Evolutionary conservation across 2,329 filamentous ascomycete species (phyloP).

Genomic region (Aspergillus aculeatus): DNA sequence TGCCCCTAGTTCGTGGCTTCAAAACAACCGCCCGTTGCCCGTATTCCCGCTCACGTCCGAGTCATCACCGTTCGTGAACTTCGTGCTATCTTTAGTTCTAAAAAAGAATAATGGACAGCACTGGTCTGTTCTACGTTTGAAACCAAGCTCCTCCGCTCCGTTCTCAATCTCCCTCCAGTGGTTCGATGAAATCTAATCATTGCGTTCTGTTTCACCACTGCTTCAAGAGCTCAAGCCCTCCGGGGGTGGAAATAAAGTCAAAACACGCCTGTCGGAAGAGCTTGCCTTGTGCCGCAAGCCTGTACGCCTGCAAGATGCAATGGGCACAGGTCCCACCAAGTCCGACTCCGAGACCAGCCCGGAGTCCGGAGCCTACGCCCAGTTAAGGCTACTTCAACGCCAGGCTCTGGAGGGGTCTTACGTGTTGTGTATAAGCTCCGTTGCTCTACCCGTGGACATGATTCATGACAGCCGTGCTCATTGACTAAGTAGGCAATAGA

Average conservation of each 20-base stretch:
- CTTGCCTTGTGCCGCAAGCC: not conserved
- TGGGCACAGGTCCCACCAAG: constrained; percentile 1
- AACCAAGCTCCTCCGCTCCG: constrained; percentile 10
- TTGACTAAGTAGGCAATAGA: constrained; percentile 1
- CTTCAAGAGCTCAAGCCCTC: constrained; percentile 15
- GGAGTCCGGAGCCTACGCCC: constrained; percentile 6
- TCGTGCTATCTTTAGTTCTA: not conserved
- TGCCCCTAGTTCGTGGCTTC: not conserved
- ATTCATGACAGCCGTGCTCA: not conserved
- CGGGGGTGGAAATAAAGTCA: constrained; percentile 14
- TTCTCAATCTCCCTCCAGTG: constrained; percentile 10
- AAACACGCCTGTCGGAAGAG: not conserved
- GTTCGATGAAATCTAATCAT: constrained; percentile 8
- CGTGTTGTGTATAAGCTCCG: constrained; percentile 7
- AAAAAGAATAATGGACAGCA: not conserved
- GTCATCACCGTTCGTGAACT: too few relatives aligned
- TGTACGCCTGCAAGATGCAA: constrained; percentile 8
- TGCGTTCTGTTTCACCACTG: constrained; percentile 23
- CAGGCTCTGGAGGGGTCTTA: constrained; percentile 6
- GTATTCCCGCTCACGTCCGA: too few relatives aligned
- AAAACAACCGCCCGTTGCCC: not conserved
- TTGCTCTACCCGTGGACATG: not conserved
- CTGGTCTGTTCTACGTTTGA: constrained; percentile 3
- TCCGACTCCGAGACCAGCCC: not conserved
- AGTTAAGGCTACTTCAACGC: constrained; percentile 4